phyloP scores from a whole-genome alignment of 192 early-diverging fungal species.

The Umbelopsis sp. region DNA sequence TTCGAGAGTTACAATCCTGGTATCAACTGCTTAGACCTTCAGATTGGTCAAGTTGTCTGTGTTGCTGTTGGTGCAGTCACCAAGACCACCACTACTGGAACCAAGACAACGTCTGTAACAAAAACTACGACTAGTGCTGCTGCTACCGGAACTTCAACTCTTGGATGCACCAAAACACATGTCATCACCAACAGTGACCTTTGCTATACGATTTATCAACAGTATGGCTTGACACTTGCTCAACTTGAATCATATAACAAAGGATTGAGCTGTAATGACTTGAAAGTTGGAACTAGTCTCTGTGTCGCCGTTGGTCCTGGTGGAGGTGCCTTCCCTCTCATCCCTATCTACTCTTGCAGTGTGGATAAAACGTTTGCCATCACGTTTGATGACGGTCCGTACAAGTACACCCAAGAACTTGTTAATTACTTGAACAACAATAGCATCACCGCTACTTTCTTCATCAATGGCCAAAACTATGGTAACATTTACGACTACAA shows the following conservation, averaged over 20 bases:
- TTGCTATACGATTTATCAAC: not conserved
- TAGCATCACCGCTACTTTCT: conserved; percentile 54
- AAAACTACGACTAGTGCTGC: not conserved
- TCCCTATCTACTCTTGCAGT: not conserved
- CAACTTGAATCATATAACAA: not conserved
- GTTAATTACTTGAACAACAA: conserved; percentile 41
- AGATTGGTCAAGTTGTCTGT: not conserved
- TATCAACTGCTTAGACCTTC: not conserved
- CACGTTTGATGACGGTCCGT: conserved; percentile 64
- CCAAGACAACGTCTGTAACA: not conserved
- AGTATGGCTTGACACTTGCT: not conserved
- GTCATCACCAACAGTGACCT: not conserved
- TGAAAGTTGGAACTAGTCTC: not conserved
- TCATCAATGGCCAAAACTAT: conserved; percentile 57
- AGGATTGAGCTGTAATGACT: conserved; percentile 2
- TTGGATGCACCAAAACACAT: conserved; percentile 6
- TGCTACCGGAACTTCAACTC: not conserved
- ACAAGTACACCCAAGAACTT: conserved; percentile 41
- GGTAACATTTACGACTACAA: conserved; percentile 45
- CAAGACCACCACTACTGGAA: not conserved
- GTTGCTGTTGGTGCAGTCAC: not conserved
- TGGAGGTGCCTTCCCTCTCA: not conserved
- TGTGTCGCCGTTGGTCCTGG: conserved; percentile 1
- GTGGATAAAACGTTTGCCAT: conserved; percentile 48
- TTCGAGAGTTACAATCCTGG: not conserved